A percentile compares a stretch with the other conserved stretches of the same genome.
These are phyloP conservation scores for Eimeria acervulina DNA, from an alignment of 169 alveolate species.

Conservation along the genomic window DNA sequence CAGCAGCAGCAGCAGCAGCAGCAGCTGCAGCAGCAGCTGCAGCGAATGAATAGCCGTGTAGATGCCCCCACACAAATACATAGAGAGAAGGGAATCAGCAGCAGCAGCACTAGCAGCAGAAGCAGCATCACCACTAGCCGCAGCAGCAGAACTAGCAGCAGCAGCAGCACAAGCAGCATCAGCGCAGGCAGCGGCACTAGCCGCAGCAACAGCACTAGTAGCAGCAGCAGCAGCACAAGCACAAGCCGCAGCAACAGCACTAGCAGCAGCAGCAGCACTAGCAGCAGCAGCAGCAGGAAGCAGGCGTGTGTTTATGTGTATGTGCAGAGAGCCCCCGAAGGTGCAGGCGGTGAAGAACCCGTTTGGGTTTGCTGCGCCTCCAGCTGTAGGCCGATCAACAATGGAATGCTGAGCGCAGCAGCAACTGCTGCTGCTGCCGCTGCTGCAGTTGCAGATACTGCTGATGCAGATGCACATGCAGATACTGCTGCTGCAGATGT, in stretches of 20 bases:
- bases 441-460: too few relatives aligned
- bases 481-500: not conserved
- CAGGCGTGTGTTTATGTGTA: not conserved
- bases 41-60: too few relatives aligned
- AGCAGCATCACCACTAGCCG: conserved; percentile 23
- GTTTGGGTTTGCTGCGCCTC: conserved; percentile 55
- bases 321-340: conserved; percentile 47
- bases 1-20: conserved; percentile 11
- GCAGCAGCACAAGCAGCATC: conserved; percentile 45
- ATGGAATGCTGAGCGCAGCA: conserved; percentile 29
- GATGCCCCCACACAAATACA: too few relatives aligned
- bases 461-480: not conserved
- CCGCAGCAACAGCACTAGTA: conserved; percentile 44
- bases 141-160: not conserved
- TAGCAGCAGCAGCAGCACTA: conserved; percentile 56
- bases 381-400: conserved; percentile 13
- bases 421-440: not conserved
- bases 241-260: too few relatives aligned
- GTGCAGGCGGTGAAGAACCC: conserved; percentile 73
- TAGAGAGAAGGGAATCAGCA: not conserved
- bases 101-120: conserved; percentile 47
- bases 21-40: not conserved
- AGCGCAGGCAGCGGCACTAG: too few relatives aligned
- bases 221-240: conserved; percentile 61
- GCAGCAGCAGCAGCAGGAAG: not conserved